Evolutionary conservation across 129 eudicot species (phyloP).

Genomic region (Flaveria sonorensis): DNA sequence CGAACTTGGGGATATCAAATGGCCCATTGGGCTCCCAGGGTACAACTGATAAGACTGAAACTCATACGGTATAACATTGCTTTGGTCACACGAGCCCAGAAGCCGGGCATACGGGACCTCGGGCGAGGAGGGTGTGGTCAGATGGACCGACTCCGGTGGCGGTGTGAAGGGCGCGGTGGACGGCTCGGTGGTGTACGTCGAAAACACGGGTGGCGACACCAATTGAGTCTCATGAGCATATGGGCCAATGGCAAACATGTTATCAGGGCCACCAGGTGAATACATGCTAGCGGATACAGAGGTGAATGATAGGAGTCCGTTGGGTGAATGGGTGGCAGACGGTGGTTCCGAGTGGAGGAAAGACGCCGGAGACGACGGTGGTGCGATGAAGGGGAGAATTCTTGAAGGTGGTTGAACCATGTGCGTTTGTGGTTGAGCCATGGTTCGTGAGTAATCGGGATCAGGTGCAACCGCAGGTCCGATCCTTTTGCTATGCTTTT

Average conservation of each 20-base stretch:
- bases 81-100: constrained; percentile 62
- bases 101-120: constrained; percentile 96
- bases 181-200: constrained; percentile 88
- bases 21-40: constrained; percentile 97
- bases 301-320: constrained; percentile 55
- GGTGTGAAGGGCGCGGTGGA: constrained; percentile 98
- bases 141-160: constrained; percentile 81
- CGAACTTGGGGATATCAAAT: constrained; percentile 75
- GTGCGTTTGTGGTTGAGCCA: constrained; percentile 39
- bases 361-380: constrained; percentile 98
- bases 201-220: constrained; percentile 91
- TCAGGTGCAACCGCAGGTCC: constrained; percentile 78
- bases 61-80: constrained; percentile 56
- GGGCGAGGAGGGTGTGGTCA: constrained; percentile 96
- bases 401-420: constrained; percentile 49
- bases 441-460: constrained; percentile 41
- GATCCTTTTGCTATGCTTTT: constrained; percentile 54
- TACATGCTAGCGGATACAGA: constrained; percentile 71
- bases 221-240: constrained; percentile 90
- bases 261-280: constrained; percentile 82
- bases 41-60: constrained; percentile 81
- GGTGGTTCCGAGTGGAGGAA: constrained; percentile 86
- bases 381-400: constrained; percentile 73
- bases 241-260: constrained; percentile 89
- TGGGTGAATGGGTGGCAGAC: constrained; percentile 76